Conservation (phyloP, 148 eudicot genomes). For the Nepenthes mirabilis region DNA sequence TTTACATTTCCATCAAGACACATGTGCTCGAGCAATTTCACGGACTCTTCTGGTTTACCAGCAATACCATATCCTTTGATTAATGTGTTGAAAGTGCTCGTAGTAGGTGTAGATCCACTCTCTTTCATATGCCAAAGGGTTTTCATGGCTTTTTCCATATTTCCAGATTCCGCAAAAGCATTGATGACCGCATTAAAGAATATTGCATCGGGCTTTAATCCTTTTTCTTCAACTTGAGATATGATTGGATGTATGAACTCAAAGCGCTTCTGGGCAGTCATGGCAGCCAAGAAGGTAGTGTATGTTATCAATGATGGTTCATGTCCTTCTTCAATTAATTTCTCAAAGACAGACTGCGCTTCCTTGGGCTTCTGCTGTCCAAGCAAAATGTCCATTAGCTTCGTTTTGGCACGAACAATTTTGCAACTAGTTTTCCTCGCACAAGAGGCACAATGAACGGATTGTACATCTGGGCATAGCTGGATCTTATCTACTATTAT, state of each 20-base stretch:
- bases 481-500: slow-evolving; percentile 15
- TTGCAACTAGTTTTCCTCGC: slow-evolving; percentile 32
- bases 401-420: slow-evolving; percentile 50
- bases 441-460: slow-evolving; percentile 27
- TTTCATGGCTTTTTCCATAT: slow-evolving; percentile 52
- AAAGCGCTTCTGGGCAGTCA: slow-evolving; percentile 48
- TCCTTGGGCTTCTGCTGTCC: slow-evolving; percentile 54
- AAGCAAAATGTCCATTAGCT: slow-evolving; percentile 48
- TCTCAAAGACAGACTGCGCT: slow-evolving; percentile 30
- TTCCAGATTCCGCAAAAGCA: slow-evolving; percentile 55
- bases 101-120: slow-evolving; percentile 36
- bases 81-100: slow-evolving; percentile 47
- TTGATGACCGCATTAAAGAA: slow-evolving; percentile 55
- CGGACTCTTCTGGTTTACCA: slow-evolving; percentile 51
- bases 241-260: slow-evolving; percentile 34
- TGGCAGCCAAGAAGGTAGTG: slow-evolving; percentile 59
- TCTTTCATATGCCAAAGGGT: slow-evolving; percentile 35
- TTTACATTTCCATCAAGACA: slow-evolving; percentile 25
- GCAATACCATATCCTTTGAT: slow-evolving; percentile 56
- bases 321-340: slow-evolving; percentile 47
- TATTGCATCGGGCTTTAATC: slow-evolving; percentile 44
- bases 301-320: slow-evolving; percentile 61
- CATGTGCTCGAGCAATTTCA: slow-evolving; percentile 44
- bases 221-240: slow-evolving; percentile 30
- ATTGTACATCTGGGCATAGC: slow-evolving; percentile 21